Evolutionary conservation across 116 monocot genomes (phyloP), one percentile per base, ranked within the genome.

Genomic region (Papilionanthe hybrid): DNA sequence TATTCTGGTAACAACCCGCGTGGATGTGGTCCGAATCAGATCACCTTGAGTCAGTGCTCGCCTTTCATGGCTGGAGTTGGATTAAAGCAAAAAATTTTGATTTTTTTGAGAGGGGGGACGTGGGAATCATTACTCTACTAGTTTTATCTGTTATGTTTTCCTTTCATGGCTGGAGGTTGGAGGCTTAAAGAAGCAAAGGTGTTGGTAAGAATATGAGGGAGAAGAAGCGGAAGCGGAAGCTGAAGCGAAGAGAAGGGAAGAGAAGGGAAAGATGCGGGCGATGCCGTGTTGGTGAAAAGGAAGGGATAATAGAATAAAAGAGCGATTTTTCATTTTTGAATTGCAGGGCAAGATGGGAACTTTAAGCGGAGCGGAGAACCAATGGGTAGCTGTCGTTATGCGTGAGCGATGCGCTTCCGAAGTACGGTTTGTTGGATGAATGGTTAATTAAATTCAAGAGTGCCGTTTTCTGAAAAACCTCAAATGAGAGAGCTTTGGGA

Each of bases 61-160:
- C 57, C 53, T 43, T 53, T 22, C 10, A 19, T 8, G 37, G 76
- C 72, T 83, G 82, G 88, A 86, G 88, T 86, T 82, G 82, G 88
- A 86, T 86, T 86, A 78, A 91, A 86, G 91, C 55, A 76, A 88
- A 28, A n/a, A 75, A 53, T 50, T 45, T 85, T 79, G 18, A 17
- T 44, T 73, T 37, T 37, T 37, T 37, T 73, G 43, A 30, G 43
- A 72, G 53, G 83, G 83, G 75, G 81, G 83, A 87, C 84, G 85
- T 79, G 83, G 73, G 80, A 78, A 85, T 87, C 85, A 87, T 83
- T n/a, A 84, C 81, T 77, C 77, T 19, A 48, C 22, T 42, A 76
- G 67, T 72, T 66, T 79, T 42, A 67, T 78, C 78, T 78, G 9
- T 11, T 11, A 9, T 77, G 49, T 29, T 63, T 78, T 72, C 41